Base-by-base conservation (phyloP, 768 basidiomycete species). In the Dioszegia hungarica region DNA sequence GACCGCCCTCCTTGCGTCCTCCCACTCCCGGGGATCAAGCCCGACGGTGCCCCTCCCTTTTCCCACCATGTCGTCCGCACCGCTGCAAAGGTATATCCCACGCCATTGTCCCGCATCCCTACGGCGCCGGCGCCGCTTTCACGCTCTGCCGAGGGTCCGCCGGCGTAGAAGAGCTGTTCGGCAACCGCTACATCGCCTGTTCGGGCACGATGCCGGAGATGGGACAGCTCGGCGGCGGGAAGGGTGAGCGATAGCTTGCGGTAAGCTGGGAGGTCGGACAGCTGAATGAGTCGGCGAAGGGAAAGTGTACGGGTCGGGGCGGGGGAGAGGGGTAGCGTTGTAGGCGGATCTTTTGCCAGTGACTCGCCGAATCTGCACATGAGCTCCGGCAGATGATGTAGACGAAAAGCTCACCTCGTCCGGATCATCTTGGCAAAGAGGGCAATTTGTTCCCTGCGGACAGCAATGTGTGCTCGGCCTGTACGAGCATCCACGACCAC, bases 381-480 rank as follows among this genome's bases (percentile, higher is more conserved):
- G 49, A 53, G 29, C 17, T 17, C 39, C 17, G 27, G 28, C 1
- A 14, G 20, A 9, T 8, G 9, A 49, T 9, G 3, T 19, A 28
- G 41, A 17, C n/a, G 8, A n/a, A 19, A 31, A 12, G 22, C 67
- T 43, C 25, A 68, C 70, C 72, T 44, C 0, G 72, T 73, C 22
- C 69, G 61, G 37, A 75, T 70, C 74, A 75, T 75, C 59, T 67
- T 75, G 27, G 72, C 74, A 53, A 75, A 74, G 28, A 67, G 54
- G 19, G 59, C 70, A 34, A 75, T 72, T 40, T 73, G 70, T 19
- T 71, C 74, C n/a, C 63, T 48, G 38, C 63, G 41, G 3, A 69
- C 69, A 1, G 67, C 65, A 34, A 72, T 67, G 37, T 72, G 68
- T 11, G 70, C 46, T 40, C 64, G 61, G 4, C 70, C 70, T 1